Conservation (phyloP, 306 rosid species). For the Malus asiatica region DNA sequence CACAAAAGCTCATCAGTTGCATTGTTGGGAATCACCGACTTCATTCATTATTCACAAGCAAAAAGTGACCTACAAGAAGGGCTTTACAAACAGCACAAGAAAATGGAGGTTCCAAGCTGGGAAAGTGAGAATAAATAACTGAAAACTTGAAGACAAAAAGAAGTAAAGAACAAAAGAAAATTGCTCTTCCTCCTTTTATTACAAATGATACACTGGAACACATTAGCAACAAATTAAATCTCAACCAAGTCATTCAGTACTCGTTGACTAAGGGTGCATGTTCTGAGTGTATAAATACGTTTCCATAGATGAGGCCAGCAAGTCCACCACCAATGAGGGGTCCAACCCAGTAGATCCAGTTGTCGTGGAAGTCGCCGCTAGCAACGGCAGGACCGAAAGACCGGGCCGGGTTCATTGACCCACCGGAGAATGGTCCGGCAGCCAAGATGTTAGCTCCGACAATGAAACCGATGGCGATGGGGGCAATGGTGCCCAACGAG, state of each 20-base stretch:
- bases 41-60: conserved; percentile 11
- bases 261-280: conserved; percentile 52
- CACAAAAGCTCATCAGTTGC: not conserved
- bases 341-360: conserved; percentile 93
- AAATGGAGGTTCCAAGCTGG: conserved; percentile 3
- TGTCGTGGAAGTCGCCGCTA: conserved; percentile 62
- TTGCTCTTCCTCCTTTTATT: conserved; percentile 27
- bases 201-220: not conserved
- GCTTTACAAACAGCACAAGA: conserved; percentile 18
- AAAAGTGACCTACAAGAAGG: conserved; percentile 14
- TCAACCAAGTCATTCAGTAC: conserved; percentile 11
- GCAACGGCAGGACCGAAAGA: conserved; percentile 90
- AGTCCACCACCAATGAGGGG: conserved; percentile 81
- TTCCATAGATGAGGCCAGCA: conserved; percentile 79
- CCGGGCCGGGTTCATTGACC: conserved; percentile 92
- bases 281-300: conserved; percentile 44
- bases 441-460: conserved; percentile 93
- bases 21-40: conserved; percentile 5
- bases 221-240: not conserved
- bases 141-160: not conserved
- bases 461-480: conserved; percentile 84
- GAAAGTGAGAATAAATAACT: conserved; percentile 1
- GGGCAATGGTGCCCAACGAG: conserved; percentile 65
- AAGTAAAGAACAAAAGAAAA: conserved; percentile 5
- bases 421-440: conserved; percentile 86